Evolutionary conservation across 331 rosid species (phyloP).

Genomic region (Dryas integrifolia): DNA sequence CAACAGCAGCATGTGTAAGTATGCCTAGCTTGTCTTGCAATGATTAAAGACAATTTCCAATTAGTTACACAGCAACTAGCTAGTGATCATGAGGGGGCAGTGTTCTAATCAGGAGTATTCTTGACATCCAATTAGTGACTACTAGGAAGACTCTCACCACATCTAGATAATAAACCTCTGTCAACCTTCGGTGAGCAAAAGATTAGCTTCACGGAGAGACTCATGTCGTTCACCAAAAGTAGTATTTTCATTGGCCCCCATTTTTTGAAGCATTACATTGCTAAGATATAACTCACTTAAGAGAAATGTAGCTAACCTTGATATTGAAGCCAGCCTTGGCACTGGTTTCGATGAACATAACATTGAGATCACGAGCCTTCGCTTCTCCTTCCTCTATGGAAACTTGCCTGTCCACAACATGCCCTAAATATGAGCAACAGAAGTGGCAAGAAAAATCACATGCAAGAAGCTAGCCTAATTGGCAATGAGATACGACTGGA

Average conservation of each 20-base stretch:
- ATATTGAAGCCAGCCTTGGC: constrained; percentile 97
- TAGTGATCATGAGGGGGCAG: not conserved
- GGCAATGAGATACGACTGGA: constrained; percentile 1
- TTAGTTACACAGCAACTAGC: not conserved
- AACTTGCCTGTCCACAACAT: constrained; percentile 63
- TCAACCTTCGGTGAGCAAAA: too few relatives aligned
- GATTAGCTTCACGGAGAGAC: not conserved
- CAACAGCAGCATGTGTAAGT: too few relatives aligned
- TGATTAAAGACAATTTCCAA: not conserved
- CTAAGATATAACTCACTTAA: not conserved
- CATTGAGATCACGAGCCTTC: constrained; percentile 79
- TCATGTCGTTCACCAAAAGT: not conserved
- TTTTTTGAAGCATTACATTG: not conserved
- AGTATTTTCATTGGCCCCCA: not conserved
- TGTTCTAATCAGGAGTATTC: not conserved
- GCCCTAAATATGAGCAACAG: not conserved
- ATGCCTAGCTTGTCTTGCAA: not conserved
- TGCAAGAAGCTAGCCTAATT: constrained; percentile 7
- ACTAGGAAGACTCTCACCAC: not conserved
- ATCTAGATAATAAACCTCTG: not conserved
- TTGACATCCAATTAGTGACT: not conserved
- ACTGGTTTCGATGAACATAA: constrained; percentile 96
- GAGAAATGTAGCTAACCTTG: constrained; percentile 45
- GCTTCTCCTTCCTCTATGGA: constrained; percentile 96
- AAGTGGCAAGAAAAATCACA: not conserved